Base-by-base conservation (phyloP, 2,329 filamentous ascomycete genomes). In the Apiospora marii region DNA sequence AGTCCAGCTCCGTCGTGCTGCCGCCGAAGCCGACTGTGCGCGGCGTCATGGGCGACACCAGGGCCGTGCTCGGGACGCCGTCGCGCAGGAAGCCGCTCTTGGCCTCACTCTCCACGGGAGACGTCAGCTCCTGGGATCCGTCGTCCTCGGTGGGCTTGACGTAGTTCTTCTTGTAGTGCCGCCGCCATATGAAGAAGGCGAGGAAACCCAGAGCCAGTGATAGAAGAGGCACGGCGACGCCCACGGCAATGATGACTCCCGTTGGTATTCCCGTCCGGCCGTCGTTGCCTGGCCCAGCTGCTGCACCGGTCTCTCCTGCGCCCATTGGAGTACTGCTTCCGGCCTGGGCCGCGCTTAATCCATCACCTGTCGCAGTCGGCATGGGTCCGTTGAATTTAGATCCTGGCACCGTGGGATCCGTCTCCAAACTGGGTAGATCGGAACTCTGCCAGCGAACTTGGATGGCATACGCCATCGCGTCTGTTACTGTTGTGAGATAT, bases 1-100 rank as follows among this genome's bases (percentile, higher is more conserved):
- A 67, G 53, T 67, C 69, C 34, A 71, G 69, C 69, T 71, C 69
- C n/a, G 58, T 46, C 41, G 53, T 71, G 69, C 58, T 71, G 19
- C 19, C 30, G 51, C n/a, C 34, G 24, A 48, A 53, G 43, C 43
- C 34, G 51, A 67, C 12, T 7, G 69, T 46, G 8, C 19, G 24
- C 41, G 69, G 58, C 69, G 68, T 70, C 68, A 71, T 30, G 53
- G 69, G 51, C 34, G 51, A 67, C 34, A 64, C 69, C 27, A 61
- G 41, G 37, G 43, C 53, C 41, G 69, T n/a, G 24, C 22, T 64
- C 27, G 69, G 53, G 13, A 48, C 44, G 58, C 58, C 58, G 34
- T 64, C 58, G 19, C 58, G 58, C 19, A 64, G 14, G 58, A 41
- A 64, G 58, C 22, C 58, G 58, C 30, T 64, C 34, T 64, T 64